phyloP scores from a whole-genome alignment of 2,329 filamentous ascomycete genomes.

The Metarhizium humberi region DNA sequence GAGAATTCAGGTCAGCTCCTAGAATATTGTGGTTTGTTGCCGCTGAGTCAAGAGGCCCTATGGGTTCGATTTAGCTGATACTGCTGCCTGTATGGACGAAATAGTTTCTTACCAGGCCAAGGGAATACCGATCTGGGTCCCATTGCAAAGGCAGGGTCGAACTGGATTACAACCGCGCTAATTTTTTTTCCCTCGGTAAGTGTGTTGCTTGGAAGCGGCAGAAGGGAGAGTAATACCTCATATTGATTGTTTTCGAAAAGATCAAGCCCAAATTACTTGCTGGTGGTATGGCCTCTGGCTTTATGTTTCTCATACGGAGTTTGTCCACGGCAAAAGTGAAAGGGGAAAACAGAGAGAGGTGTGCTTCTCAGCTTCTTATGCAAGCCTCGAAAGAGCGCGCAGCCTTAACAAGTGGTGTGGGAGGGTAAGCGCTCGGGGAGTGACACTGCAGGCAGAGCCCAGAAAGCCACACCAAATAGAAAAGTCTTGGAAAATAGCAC shows the following conservation, averaged over 20 bases:
- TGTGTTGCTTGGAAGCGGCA: background rate
- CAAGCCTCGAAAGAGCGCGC: background rate
- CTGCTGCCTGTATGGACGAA: background rate
- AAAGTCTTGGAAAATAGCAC: background rate
- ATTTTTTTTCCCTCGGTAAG: background rate
- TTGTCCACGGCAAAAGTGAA: background rate
- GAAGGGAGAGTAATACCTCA: constrained; percentile 23
- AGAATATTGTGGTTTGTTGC: constrained; percentile 26
- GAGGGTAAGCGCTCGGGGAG: background rate
- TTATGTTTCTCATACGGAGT: background rate
- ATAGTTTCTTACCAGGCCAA: constrained; percentile 34
- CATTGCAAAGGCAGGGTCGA: constrained; percentile 43
- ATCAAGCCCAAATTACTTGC: background rate
- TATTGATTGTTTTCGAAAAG: constrained; percentile 11
- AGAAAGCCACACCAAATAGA: background rate
- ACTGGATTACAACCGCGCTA: constrained; percentile 41
- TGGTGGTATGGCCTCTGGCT: background rate
- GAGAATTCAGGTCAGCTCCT: constrained; percentile 35
- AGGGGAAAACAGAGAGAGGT: background rate
- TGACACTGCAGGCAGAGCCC: background rate
- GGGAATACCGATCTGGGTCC: constrained; percentile 39
- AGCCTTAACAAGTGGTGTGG: background rate
- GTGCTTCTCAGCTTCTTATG: background rate
- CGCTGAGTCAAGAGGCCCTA: constrained; percentile 26
- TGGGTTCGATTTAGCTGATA: constrained; percentile 2